phyloP scores from a whole-genome alignment of 805 yeast genomes.

The Lipomyces kockii region DNA sequence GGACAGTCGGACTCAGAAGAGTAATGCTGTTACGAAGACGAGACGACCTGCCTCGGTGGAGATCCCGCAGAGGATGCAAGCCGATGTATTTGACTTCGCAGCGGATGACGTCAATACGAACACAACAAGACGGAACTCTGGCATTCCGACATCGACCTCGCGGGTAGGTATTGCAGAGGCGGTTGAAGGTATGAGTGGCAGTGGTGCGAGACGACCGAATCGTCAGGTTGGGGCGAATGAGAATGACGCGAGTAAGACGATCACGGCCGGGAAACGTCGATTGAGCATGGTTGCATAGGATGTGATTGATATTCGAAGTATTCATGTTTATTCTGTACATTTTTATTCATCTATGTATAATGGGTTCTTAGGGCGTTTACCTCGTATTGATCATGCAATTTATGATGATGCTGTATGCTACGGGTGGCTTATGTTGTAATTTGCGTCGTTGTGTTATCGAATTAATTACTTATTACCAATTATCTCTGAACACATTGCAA shows the following conservation, averaged over 20 bases:
- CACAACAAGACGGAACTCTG: neutral
- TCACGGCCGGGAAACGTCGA: neutral
- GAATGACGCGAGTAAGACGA: neutral
- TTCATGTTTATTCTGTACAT: neutral
- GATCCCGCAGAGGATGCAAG: neutral
- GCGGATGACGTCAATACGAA: neutral
- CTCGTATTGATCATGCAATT: neutral
- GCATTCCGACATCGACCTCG: neutral
- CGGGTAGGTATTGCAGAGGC: neutral
- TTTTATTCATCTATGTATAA: neutral
- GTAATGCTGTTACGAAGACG: neutral
- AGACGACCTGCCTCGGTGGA: neutral
- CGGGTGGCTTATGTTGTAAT: neutral
- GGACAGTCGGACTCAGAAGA: no score
- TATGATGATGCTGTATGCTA: neutral
- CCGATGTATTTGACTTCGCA: neutral
- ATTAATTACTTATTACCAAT: neutral
- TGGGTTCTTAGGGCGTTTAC: neutral
- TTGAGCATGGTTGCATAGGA: constrained; percentile 1
- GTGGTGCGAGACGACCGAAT: neutral
- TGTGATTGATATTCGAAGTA: neutral
- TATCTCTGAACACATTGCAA: no score
- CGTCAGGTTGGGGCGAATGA: neutral
- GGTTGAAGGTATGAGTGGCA: neutral
- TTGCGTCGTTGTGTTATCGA: neutral